Evolutionary conservation across 306 rosid species (phyloP).

Genomic region (Quercus rubra): DNA sequence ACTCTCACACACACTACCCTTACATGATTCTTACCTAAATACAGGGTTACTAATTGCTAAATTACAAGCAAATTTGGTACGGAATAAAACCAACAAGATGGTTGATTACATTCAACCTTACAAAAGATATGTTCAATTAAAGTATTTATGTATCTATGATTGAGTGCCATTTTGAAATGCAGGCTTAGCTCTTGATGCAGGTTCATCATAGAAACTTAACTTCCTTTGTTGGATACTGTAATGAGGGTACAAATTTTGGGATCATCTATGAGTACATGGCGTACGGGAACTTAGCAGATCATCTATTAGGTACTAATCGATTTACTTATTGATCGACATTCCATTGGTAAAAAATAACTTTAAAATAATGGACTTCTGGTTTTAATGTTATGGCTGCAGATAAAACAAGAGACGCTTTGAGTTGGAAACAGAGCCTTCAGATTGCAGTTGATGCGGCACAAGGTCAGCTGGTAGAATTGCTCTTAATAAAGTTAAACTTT

Average conservation of each 20-base stretch:
- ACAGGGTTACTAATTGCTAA: too few species aligned
- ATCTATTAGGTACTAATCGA: not conserved
- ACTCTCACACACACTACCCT: too few species aligned
- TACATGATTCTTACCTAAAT: too few species aligned
- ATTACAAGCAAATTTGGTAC: too few species aligned
- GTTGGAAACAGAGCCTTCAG: conserved; percentile 22
- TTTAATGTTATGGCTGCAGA: not conserved
- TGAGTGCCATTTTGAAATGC: not conserved
- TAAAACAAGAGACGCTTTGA: conserved; percentile 2
- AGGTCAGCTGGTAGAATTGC: not conserved
- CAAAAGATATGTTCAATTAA: too few species aligned
- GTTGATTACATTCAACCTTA: too few species aligned
- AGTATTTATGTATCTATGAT: not conserved
- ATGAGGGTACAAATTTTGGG: not conserved
- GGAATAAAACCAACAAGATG: too few species aligned
- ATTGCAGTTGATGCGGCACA: conserved; percentile 19
- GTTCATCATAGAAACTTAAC: conserved; percentile 55
- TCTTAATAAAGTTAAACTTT: not conserved
- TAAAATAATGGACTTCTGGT: not conserved
- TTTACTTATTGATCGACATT: not conserved
- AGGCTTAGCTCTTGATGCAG: conserved; percentile 45
- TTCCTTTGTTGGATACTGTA: conserved; percentile 34
- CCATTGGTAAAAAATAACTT: not conserved
- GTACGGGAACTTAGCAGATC: not conserved
- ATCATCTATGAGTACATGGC: not conserved